A percentile compares a stretch with the other conserved stretches of the same genome.
These are phyloP conservation scores for Penicillium maclennaniae DNA, from an alignment of 495 filamentous ascomycete species.

Conservation along the genomic window DNA sequence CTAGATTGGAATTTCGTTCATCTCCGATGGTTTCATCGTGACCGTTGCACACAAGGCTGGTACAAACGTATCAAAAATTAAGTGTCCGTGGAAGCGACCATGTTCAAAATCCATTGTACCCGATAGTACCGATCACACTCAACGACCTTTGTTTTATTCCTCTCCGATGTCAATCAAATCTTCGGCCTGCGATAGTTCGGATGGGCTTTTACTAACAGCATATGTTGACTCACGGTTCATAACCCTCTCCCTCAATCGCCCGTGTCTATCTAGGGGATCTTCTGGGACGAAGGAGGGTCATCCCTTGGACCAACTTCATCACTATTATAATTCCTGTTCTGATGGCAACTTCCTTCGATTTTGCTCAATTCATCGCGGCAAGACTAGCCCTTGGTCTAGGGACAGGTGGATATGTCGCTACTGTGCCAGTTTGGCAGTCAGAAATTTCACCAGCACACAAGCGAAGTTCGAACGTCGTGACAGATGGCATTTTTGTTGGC, in stretches of 20 bases:
- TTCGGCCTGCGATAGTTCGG: too few relatives aligned
- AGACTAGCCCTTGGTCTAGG: conserved; percentile 56
- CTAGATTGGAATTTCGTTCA: too few relatives aligned
- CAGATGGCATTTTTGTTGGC: conserved; percentile 50
- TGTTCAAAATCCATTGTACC: too few relatives aligned
- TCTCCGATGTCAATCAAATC: too few relatives aligned
- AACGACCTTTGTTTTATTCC: too few relatives aligned
- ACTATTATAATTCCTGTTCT: conserved; percentile 36
- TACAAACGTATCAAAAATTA: too few relatives aligned
- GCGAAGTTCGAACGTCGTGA: conserved; percentile 35
- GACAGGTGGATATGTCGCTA: conserved; percentile 45
- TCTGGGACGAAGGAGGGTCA: conserved; percentile 27
- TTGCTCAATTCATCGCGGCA: conserved; percentile 37
- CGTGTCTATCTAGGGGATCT: conserved; percentile 29
- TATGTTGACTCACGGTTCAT: too few relatives aligned
- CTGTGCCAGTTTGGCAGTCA: conserved; percentile 51
- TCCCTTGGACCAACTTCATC: conserved; percentile 25
- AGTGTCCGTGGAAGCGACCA: too few relatives aligned
- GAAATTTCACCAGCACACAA: conserved; percentile 40
- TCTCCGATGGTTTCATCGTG: too few relatives aligned
- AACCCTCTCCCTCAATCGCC: background rate
- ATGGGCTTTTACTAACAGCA: too few relatives aligned
- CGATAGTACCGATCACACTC: too few relatives aligned
- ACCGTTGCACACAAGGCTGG: too few relatives aligned
- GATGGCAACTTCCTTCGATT: conserved; percentile 38